A percentile compares a stretch with the other conserved stretches of the same genome.
Conservation (phyloP, 805 yeast species). For the Helenozyma rhizophorensis region DNA sequence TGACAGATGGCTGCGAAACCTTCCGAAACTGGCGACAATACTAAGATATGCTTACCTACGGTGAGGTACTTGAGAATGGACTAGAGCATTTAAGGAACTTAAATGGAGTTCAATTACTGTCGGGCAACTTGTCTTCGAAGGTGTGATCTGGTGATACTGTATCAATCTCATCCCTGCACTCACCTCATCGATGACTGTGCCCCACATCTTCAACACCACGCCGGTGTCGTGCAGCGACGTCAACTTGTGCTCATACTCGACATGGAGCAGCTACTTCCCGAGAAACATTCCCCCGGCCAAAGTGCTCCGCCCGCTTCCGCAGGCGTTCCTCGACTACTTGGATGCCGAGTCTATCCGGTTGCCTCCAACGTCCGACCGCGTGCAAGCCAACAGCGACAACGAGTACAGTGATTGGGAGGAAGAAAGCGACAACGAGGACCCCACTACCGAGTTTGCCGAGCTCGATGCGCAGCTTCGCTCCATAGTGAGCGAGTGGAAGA, state of each 20-base stretch:
- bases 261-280: constrained; percentile 28
- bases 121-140: too few relatives aligned
- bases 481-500: constrained; percentile 47
- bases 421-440: constrained; percentile 23
- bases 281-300: constrained; percentile 17
- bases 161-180: too few relatives aligned
- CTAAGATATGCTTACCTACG: too few relatives aligned
- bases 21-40: too few relatives aligned
- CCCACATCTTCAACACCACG: constrained; percentile 27
- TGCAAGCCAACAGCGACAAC: constrained; percentile 44
- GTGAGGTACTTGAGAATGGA: too few relatives aligned
- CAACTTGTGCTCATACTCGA: constrained; percentile 29
- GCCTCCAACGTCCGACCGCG: constrained; percentile 10
- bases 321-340: constrained; percentile 30
- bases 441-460: constrained; percentile 41
- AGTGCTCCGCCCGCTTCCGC: constrained; percentile 31
- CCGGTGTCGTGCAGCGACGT: constrained; percentile 24
- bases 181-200: constrained; percentile 12
- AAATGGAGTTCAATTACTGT: too few relatives aligned
- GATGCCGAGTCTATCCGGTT: constrained; percentile 18
- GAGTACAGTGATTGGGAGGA: constrained; percentile 77
- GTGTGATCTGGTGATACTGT: too few relatives aligned
- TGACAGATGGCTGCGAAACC: too few relatives aligned
- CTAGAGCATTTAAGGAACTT: too few relatives aligned
- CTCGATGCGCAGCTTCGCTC: constrained; percentile 52